These are phyloP conservation scores for Sphaceloma murrayae DNA, from an alignment of 2,329 filamentous ascomycete species.

Conservation along the genomic window DNA sequence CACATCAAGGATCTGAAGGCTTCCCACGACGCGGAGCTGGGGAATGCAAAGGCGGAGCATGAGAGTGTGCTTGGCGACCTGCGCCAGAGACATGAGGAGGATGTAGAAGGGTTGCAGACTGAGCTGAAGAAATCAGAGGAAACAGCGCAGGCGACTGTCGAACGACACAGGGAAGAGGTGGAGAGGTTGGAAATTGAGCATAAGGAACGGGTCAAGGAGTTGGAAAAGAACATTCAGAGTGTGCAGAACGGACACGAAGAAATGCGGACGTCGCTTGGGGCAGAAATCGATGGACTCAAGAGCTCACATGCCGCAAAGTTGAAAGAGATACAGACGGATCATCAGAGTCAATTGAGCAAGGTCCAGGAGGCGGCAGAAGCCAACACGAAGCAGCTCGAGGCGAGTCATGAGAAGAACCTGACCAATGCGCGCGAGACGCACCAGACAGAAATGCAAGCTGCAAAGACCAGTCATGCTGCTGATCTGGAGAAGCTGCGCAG, in stretches of 20 bases:
- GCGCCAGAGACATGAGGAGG: constrained; percentile 4
- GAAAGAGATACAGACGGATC: too few relatives aligned
- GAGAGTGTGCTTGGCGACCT: background rate
- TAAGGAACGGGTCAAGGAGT: too few relatives aligned
- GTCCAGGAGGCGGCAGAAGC: constrained; percentile 1
- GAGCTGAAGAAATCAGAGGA: background rate
- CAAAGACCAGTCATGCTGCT: constrained; percentile 10
- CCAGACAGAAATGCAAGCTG: constrained; percentile 10
- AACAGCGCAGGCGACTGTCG: constrained; percentile 5
- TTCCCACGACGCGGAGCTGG: constrained; percentile 8
- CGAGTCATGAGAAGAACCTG: constrained; percentile 16
- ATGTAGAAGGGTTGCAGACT: constrained; percentile 7
- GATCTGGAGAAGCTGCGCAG: constrained; percentile 5
- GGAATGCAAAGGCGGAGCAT: background rate
- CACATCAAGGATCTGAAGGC: constrained; percentile 14
- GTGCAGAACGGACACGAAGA: too few relatives aligned
- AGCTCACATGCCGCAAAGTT: background rate
- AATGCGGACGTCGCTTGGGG: constrained; percentile 3
- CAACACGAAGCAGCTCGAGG: constrained; percentile 8
- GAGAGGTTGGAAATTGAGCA: too few relatives aligned
- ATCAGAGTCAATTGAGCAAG: too few relatives aligned
- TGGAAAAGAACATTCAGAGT: too few relatives aligned
- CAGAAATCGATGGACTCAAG: constrained; percentile 1
- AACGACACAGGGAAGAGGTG: too few relatives aligned
- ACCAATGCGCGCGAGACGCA: constrained; percentile 9